Conservation (phyloP, 2,329 filamentous ascomycete genomes). For the Penicillium sclerotiorum region DNA sequence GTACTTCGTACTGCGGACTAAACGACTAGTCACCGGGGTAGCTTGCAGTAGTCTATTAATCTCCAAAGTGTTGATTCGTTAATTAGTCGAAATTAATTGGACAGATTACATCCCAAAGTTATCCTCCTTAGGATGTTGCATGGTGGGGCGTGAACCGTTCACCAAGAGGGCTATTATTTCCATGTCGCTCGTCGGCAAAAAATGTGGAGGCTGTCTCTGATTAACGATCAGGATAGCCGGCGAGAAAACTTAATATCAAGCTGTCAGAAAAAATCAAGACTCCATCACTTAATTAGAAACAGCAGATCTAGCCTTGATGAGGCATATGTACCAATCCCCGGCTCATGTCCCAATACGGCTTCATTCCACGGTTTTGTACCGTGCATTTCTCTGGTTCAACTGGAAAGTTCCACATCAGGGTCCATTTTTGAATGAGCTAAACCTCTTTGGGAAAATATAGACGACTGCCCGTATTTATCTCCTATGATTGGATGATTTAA, state of each 20-base stretch:
- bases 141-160: too few species aligned
- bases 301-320: too few species aligned
- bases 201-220: too few species aligned
- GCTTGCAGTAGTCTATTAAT: too few species aligned
- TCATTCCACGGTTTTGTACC: slow-evolving; percentile 3
- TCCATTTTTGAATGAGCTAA: not conserved
- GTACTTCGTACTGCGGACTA: too few species aligned
- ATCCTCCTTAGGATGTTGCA: too few species aligned
- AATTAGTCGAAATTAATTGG: too few species aligned
- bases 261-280: not conserved
- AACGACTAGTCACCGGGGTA: too few species aligned
- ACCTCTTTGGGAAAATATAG: slow-evolving; percentile 4
- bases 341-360: not conserved
- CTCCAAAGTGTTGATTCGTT: too few species aligned
- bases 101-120: too few species aligned
- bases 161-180: not conserved
- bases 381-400: not conserved
- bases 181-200: slow-evolving; percentile 1
- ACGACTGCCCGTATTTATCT: not conserved
- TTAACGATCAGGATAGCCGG: not conserved
- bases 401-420: not conserved
- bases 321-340: too few species aligned
- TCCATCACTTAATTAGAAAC: too few species aligned
- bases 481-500: not conserved
- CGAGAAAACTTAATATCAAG: not conserved